Evolutionary conservation across 2,329 filamentous ascomycete species (phyloP), one percentile per base, ranked within the genome.

Genomic region (Calonectria multiphialidica): DNA sequence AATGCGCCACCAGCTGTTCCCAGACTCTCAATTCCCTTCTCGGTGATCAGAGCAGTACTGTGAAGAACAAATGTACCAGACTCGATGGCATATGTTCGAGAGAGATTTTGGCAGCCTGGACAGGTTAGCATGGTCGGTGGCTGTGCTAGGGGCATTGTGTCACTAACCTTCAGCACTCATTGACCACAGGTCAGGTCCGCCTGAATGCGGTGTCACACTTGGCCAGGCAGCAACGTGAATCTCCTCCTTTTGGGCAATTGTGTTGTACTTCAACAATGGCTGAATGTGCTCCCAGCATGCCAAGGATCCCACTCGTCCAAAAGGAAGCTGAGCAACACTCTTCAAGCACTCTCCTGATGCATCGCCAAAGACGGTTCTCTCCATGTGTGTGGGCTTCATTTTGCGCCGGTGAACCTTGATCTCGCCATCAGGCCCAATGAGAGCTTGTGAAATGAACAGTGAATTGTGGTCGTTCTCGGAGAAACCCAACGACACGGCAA

Each of bases 371-470:
- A 88, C 72, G 5, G 85, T 86, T 2, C 86, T 82, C 77, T 89
- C 87, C 80, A 89, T 85, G 68, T 89, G 86, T 1, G 86, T 88
- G 0, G 87, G 84, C 76, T 89, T 89, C 74, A 88, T 81, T 79
- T 89, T 89, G 18, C 86, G 83, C 4, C 86, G 83, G 45, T 83
- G 79, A 10, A 81, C 75, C 9, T 81, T 73, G 35, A 87, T 64
- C 42, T 84, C 80, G 10, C 87, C 86, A 30, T 83, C 77, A 0
- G 79, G 72, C 5, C 77, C 81, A 67, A 88, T 85, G n/a, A 87
- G 79, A 3, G 80, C 81, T 71, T 88, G 86, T 0, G 85, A 76
- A 53, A 88, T 85, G 79, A 87, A 88, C 12, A 87, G 71, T 16
- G 80, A 82, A 70, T 83, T 69, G 7, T 79, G 75, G 3, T 79